phyloP scores from a whole-genome alignment of 2,329 filamentous ascomycete genomes.

The Sphaceloma murrayae region DNA sequence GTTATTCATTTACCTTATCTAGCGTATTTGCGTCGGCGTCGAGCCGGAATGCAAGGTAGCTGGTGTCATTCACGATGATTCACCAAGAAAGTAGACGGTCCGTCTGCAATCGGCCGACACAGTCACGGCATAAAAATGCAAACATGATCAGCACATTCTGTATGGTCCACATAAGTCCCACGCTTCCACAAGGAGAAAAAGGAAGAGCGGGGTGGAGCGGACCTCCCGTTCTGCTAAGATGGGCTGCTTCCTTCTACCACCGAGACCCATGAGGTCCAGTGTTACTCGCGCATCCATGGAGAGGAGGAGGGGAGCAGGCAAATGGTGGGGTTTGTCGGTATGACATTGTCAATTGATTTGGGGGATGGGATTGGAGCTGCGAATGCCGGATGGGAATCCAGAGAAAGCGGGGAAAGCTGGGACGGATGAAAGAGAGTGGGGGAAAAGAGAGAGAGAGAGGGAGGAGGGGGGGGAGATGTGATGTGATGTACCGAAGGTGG shows the following conservation, averaged over 20 bases:
- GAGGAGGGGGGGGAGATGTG: no score
- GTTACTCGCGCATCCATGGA: conserved; percentile 16
- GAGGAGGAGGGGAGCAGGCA: conserved; percentile 15
- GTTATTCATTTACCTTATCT: no score
- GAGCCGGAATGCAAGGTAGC: no score
- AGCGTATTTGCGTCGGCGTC: no score
- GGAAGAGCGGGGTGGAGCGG: conserved; percentile 15
- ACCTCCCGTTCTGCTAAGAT: conserved; percentile 10
- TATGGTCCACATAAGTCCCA: conserved; percentile 15
- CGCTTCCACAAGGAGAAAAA: conserved; percentile 6
- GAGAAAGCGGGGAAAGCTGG: background rate
- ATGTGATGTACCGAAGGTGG: no score
- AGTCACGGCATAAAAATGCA: no score
- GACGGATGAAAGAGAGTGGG: conserved; percentile 2
- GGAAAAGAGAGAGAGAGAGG: no score
- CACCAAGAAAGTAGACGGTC: no score
- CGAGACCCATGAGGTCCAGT: conserved; percentile 1
- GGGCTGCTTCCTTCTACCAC: conserved; percentile 13
- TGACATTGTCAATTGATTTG: background rate
- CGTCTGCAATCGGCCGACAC: no score
- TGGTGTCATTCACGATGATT: no score
- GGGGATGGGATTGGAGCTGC: no score
- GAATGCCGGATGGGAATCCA: background rate
- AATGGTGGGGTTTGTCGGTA: conserved; percentile 11
- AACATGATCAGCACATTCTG: background rate